Conservation (phyloP, 208 protist species). For the Spongospora subterranea region DNA sequence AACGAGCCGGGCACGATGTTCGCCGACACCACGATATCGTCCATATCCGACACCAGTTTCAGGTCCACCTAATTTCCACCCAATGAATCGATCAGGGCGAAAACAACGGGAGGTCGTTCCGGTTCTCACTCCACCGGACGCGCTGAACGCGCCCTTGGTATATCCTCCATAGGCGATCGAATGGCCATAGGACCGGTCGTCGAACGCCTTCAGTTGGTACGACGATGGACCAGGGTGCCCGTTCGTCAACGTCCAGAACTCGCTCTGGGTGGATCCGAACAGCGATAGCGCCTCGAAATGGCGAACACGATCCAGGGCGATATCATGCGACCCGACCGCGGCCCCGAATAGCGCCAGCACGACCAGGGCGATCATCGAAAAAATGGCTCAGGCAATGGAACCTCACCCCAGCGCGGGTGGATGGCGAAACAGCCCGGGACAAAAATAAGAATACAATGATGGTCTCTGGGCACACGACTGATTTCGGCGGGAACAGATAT, state of each 20-base stretch:
- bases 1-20: not conserved
- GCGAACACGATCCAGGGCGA: not conserved
- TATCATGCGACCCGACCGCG: too few species aligned
- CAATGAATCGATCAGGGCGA: not conserved
- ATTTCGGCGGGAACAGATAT: too few species aligned
- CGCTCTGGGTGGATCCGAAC: not conserved
- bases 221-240: not conserved
- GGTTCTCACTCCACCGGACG: not conserved
- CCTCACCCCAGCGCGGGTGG: too few species aligned
- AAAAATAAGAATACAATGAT: too few species aligned
- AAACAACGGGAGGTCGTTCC: too few species aligned
- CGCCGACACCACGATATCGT: not conserved
- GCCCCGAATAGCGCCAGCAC: too few species aligned
- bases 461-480: too few species aligned
- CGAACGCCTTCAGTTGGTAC: conserved; percentile 10
- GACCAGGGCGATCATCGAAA: too few species aligned
- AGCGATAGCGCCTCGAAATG: conserved; percentile 20
- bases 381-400: too few species aligned
- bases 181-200: not conserved
- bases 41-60: not conserved
- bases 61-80: not conserved
- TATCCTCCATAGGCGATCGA: not conserved
- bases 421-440: too few species aligned
- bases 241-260: conserved; percentile 48
- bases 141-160: conserved; percentile 15